Percentiles rank a stretch among this genome's conserved stretches.
phyloP scores from a whole-genome alignment of 768 basidiomycete species.

The Pisolithus sp. region DNA sequence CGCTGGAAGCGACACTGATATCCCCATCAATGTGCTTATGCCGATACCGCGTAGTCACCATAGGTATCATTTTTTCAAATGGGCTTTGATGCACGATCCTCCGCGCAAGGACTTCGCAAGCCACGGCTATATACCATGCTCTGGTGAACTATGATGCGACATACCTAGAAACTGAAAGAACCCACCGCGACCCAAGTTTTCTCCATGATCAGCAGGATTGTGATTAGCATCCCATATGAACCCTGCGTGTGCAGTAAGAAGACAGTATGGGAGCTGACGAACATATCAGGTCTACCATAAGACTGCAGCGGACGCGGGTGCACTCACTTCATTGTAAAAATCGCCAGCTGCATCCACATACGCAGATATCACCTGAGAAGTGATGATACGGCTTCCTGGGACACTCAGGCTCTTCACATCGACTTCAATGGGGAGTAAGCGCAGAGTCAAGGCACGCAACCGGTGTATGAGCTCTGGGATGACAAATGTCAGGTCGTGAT shows the following conservation, averaged over 20 bases:
- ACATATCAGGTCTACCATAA: neutral
- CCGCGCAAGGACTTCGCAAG: conserved; percentile 82
- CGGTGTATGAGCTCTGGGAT: conserved; percentile 71
- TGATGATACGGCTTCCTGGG: conserved; percentile 79
- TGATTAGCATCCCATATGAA: conserved; percentile 79
- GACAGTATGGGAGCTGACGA: conserved; percentile 69
- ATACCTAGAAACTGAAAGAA: neutral
- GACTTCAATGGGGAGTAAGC: conserved; percentile 78
- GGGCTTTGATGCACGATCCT: conserved; percentile 67
- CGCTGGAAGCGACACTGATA: conserved; percentile 63
- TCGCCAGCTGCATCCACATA: conserved; percentile 82
- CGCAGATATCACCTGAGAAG: conserved; percentile 69
- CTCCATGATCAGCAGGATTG: conserved; percentile 81
- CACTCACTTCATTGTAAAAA: conserved; percentile 72
- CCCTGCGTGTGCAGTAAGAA: conserved; percentile 68
- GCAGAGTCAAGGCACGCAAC: conserved; percentile 66
- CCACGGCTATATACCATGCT: conserved; percentile 43
- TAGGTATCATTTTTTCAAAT: conserved; percentile 53
- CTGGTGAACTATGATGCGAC: neutral
- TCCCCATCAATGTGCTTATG: conserved; percentile 73
- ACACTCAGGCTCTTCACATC: conserved; percentile 57
- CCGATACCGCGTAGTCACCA: conserved; percentile 76
- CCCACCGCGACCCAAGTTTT: conserved; percentile 75
- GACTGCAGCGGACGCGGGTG: neutral
- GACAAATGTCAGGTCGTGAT: neutral